These are phyloP conservation scores for Chaetomium sp. DNA, from an alignment of 2,329 filamentous ascomycete species.

Conservation along the genomic window DNA sequence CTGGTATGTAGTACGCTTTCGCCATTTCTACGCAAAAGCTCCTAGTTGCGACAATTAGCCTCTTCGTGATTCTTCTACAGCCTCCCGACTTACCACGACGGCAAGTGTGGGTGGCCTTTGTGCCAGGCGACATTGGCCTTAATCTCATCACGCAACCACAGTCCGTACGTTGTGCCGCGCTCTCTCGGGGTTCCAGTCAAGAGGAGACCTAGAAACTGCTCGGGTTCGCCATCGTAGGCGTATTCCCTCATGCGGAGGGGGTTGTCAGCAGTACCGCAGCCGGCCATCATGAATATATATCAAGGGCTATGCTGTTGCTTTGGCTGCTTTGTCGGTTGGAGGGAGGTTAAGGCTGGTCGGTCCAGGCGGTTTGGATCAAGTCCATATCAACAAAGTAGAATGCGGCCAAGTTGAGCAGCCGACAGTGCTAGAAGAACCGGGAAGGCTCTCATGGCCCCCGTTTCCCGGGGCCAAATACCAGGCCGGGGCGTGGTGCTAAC, in stretches of 20 bases:
- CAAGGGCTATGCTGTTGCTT: neutral
- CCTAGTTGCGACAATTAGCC: neutral
- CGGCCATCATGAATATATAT: neutral
- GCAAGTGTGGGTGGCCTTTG: neutral
- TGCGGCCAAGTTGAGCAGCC: neutral
- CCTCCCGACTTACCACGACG: constrained; percentile 6
- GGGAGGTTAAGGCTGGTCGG: neutral
- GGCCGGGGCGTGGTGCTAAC: neutral
- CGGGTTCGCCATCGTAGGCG: neutral
- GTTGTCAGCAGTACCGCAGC: neutral
- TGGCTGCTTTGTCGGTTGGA: neutral
- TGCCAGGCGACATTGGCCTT: constrained; percentile 11
- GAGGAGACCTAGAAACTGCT: constrained; percentile 5
- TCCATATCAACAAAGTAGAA: neutral
- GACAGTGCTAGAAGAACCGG: neutral
- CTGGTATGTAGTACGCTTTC: neutral
- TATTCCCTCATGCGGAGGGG: constrained; percentile 1
- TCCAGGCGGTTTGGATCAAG: neutral
- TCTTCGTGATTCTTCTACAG: neutral
- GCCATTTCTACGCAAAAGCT: neutral
- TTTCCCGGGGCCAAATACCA: neutral
- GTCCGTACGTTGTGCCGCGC: constrained; percentile 13
- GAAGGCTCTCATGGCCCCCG: neutral
- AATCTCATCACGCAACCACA: constrained; percentile 14
- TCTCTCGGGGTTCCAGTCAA: neutral